Base-by-base conservation (phyloP, 1,139 yeast species). In the Yamadazyma sp. region DNA sequence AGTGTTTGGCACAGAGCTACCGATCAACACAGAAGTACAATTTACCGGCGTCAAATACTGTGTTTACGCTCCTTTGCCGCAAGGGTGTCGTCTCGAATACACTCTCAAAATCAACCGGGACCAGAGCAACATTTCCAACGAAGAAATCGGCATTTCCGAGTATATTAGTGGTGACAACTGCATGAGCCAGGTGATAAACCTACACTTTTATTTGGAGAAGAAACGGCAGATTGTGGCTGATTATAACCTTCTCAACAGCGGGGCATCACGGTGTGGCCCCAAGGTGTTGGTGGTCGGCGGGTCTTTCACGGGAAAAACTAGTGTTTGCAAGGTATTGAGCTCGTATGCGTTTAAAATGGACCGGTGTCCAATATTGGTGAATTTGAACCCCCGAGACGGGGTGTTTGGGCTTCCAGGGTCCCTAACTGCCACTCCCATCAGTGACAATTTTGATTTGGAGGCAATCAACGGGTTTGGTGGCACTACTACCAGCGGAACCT, bases 1-100 rank as follows among this genome's bases (percentile, higher is more conserved):
- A 61, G 75, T 90, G 14, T 88, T 86, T 62, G 98, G 98, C 17
- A 88, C 97, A 2, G 98, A 92, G 56, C 72, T 92, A 24, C 87
- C 97, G 2, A 66, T 72, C 25, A 88, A 86, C 43, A 73, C 76
- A 1, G 86, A 81, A 17, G 74, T 86, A 50, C 72, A 39, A 73
- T 82, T 66, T 55, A 70, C 54, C 73, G 92, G 66, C 18, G 75
- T 43, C 55, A 82, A 61, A 74, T 80, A 56, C 62, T 80, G 52
- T 71, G 80, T 49, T 44, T 92, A 41, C 73, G 75, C 68, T 63
- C 97, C 52, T 66, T 77, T 69, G 60, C 68, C 56, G 4, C 59
- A 56, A 23, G 86, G 85, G 8, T 73, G 80, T 41, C 64, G 59
- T 22, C 37, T 83, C 9, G 70, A 70, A 42, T 80, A 78, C 57